phyloP scores from a whole-genome alignment of 768 basidiomycete genomes.

The Termitomyces sp. region DNA sequence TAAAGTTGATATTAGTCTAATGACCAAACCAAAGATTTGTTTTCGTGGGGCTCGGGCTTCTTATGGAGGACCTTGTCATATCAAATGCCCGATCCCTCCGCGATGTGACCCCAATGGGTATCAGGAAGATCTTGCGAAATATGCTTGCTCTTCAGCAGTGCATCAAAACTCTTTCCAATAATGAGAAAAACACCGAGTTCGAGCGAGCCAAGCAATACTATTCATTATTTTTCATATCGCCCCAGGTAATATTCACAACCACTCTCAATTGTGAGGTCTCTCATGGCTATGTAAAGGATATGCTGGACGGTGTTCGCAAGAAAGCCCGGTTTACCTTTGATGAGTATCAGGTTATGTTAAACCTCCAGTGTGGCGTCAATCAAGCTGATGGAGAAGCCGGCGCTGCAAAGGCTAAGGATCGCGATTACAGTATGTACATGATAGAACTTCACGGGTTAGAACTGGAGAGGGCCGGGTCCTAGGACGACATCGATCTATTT shows the following conservation, averaged over 20 bases:
- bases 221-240: conserved; percentile 65
- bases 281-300: conserved; percentile 39
- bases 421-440: conserved; percentile 80
- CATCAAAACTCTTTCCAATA: conserved; percentile 68
- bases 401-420: conserved; percentile 49
- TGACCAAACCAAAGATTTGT: conserved; percentile 53
- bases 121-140: conserved; percentile 84
- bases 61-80: conserved; percentile 83
- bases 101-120: conserved; percentile 65
- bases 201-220: conserved; percentile 78
- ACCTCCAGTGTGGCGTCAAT: conserved; percentile 83
- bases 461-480: conserved; percentile 37
- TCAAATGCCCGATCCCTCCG: conserved; percentile 66
- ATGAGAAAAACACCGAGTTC: conserved; percentile 60
- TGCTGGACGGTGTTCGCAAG: conserved; percentile 66
- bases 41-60: conserved; percentile 77
- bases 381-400: conserved; percentile 46
- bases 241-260: conserved; percentile 48
- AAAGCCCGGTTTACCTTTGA: conserved; percentile 76
- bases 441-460: conserved; percentile 86
- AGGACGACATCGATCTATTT: neutral
- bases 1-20: conserved; percentile 1
- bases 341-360: conserved; percentile 89
- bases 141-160: conserved; percentile 90
- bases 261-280: neutral